Evolutionary conservation across 306 rosid species (phyloP), one percentile per base, ranked within the genome.

Genomic region (Dalbergia oliveri): DNA sequence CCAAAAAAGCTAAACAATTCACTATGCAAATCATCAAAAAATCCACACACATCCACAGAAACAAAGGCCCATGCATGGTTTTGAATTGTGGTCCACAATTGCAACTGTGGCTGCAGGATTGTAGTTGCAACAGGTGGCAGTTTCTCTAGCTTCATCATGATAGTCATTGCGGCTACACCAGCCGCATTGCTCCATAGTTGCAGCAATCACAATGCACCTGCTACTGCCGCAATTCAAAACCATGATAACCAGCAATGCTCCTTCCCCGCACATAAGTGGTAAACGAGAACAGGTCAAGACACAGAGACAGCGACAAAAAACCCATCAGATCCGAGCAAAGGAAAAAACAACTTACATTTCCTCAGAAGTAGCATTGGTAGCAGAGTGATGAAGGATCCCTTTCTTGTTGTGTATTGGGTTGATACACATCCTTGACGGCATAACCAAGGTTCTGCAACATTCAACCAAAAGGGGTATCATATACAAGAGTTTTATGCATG

Each of bases 361-460:
- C 77, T 90, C 94, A n/a, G 93, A 79, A 82, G 84, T 87, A 37
- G 86, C 86, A 50, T 83, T 84, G 71, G 53, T 3, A 56, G 43
- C 63, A 10, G 93, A 81, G 26, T 45, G 87, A 45, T 87, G 99
- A 91, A 93, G 88, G 76, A 95, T 87, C 73, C 93, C 98, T 83
- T 93, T 93, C 82, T 90, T 90, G 77, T 95, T 93, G 80, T 95
- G 99, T 47, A 93, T 86, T 37, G 99, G 98, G 82, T 87, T 95
- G 81, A 95, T 90, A 67, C 98, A 95, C 98, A 95, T 91, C 87
- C 97, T 91, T 2, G 97, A 90, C 10, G 99, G 99, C 97, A 95
- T 83, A 13, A 95, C 99, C 72, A 95, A 90, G 72, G 90, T 91
- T 84, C 98, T 93, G 98, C 91, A 87, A 62, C 76, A 72, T 80